Base-by-base conservation (phyloP, 1,139 yeast genomes). In the Saccharomyces hybrid region DNA sequence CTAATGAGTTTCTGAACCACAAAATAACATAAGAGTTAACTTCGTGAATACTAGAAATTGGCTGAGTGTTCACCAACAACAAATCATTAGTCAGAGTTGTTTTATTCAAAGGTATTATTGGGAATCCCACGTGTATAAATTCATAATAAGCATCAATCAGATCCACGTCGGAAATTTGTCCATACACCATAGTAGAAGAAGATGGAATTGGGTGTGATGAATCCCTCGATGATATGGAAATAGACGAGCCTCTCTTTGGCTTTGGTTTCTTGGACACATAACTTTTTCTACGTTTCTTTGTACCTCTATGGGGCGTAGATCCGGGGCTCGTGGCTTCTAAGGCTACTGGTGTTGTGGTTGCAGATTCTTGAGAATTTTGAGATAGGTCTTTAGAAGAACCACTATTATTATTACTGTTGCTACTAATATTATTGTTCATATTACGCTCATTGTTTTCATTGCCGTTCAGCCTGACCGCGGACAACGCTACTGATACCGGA, bases 51-150 rank as follows among this genome's bases (percentile, higher is more conserved):
- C 65, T 65, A 13, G 69, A 63, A 26, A 66, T 56, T 54, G 69
- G 63, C 44, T 67, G 70, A 3, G 71, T 73, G 48, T 74, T 68
- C 5, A 71, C 60, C 20, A 73, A 49, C 20, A 73, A 57, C 26
- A 71, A 72, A 13, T 65, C 69, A 51, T 66, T 65, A 1, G 68
- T 67, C 46, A 75, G 64, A 4, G 70, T 73, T 47, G 63, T 68
- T 53, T 75, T 76, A 58, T 78, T 75, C 56, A 77, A 69, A 0
- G 88, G 85, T 26, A 85, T 71, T 0, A 84, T 71, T 5, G 89
- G 88, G 63, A 83, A 79, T 28, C 74, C 75, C 0, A 69, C 63
- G 63, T 84, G 89, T 60, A 82, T 75, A 53, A 74, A 77, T 28
- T 75, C 68, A 63, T 82, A 84, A 63, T 84, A 84, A 0, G 69